Evolutionary conservation across 1,139 yeast genomes (phyloP).

Genomic region (Yamadazyma trypodendri): DNA sequence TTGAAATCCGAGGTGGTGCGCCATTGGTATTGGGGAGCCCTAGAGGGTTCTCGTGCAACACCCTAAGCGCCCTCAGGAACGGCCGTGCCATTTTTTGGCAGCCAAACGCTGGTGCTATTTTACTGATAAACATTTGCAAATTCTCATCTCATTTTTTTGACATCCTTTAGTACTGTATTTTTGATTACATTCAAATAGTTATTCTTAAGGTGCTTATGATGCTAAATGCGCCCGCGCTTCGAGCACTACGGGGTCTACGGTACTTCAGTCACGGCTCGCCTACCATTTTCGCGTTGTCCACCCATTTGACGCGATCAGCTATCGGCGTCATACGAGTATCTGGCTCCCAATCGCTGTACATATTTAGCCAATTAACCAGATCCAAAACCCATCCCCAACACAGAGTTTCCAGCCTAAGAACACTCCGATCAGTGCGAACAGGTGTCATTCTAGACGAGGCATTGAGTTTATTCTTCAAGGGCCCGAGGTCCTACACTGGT

Average conservation of each 20-base stretch:
- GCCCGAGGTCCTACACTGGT: slow-evolving; percentile 89
- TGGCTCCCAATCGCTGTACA: slow-evolving; percentile 58
- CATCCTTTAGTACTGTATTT: no score
- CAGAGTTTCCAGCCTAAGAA: slow-evolving; percentile 57
- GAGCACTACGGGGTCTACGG: no score
- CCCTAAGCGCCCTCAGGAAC: neutral
- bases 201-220: no score
- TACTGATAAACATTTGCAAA: neutral
- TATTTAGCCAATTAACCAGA: slow-evolving; percentile 49
- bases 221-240: no score
- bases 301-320: slow-evolving; percentile 80
- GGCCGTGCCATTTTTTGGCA: neutral
- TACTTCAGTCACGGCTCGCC: no score
- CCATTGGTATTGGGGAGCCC: slow-evolving; percentile 61
- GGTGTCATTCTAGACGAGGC: slow-evolving; percentile 69
- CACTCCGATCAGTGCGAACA: slow-evolving; percentile 45
- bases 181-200: neutral
- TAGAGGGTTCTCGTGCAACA: slow-evolving; percentile 34
- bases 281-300: slow-evolving; percentile 88
- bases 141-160: slow-evolving; percentile 3
- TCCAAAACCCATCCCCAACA: slow-evolving; percentile 40
- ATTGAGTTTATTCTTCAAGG: slow-evolving; percentile 62
- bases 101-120: neutral
- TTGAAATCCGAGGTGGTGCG: slow-evolving; percentile 44
- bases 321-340: slow-evolving; percentile 83